Base-by-base conservation (phyloP, 2,329 filamentous ascomycete species). In the Aspergillus floridensis region DNA sequence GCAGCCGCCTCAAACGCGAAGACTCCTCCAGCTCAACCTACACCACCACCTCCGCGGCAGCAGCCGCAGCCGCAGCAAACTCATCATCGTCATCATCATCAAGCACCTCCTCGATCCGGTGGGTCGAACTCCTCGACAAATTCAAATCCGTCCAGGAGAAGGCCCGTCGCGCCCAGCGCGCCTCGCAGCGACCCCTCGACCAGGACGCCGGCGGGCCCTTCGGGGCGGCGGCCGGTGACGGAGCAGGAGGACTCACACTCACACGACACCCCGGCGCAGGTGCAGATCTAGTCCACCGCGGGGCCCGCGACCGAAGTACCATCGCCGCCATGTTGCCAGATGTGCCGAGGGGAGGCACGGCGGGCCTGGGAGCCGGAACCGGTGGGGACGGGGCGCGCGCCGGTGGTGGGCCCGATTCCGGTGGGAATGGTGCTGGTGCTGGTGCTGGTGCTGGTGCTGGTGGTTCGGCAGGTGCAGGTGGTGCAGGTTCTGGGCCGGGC, bases 41-140 rank as follows among this genome's bases (percentile, higher is more conserved):
- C 57, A 56, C 63, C 24, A 60, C 86, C 59, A 83, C 79, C 64
- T 91, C 88, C 74, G 89, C 67, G 82, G 89, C 21, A 63, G 66
- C 35, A 16, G 35, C 38, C 72, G 72, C n/a, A 93, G 90, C 66
- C 83, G 92, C 61, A 82, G 97, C 51, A 82, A 97, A 85, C 84
- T 93, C 57, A 91, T 95, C 65, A 93, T 26, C 26, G 8, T 8
- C 8, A 26, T 8, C 32, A 16, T 35, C 32, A 2, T 32, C 31
- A 12, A 35, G 32, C 32, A 97, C 57, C 14, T 86, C 86, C 56
- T 88, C 86, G 35, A 96, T 99, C 67, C 88, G 90, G 57, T 99
- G 95, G 95, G 86, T 85, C 2, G 95, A 99, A 68, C 82, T 99
- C 38, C 83, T 99, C 5, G 95, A 99, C 65, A 96, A 97, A 72